Percentiles rank a stretch among this genome's conserved stretches.
Conservation (phyloP, 2,329 filamentous ascomycete species). For the Xylariaceae sp. region DNA sequence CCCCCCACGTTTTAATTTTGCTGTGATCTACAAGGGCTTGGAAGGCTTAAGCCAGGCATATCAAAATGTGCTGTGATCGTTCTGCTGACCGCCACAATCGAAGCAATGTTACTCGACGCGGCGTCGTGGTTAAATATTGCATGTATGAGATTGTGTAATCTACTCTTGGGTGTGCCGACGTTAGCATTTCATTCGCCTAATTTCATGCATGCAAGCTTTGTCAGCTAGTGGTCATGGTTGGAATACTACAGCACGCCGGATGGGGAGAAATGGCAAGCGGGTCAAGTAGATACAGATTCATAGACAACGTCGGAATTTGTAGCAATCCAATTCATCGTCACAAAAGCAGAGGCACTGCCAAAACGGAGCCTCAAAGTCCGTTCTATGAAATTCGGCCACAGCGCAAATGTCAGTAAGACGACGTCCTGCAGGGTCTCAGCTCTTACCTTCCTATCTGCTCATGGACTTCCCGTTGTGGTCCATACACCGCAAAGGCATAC, state of each 20-base stretch:
- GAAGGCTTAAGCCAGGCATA: no score
- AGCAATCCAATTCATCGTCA: background rate
- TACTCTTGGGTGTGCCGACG: slow-evolving; percentile 6
- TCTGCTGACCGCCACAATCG: slow-evolving; percentile 25
- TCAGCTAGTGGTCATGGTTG: slow-evolving; percentile 12
- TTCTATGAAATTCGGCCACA: background rate
- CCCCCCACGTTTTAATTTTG: no score
- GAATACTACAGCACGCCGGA: background rate
- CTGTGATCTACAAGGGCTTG: no score
- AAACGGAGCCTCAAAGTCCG: slow-evolving; percentile 20
- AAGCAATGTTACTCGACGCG: slow-evolving; percentile 24
- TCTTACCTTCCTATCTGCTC: background rate
- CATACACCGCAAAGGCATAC: background rate
- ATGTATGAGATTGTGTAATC: slow-evolving; percentile 2
- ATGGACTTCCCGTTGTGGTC: background rate
- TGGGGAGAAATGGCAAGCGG: slow-evolving; percentile 11
- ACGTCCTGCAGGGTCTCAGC: slow-evolving; percentile 4
- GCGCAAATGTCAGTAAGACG: background rate
- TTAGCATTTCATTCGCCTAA: slow-evolving; percentile 7
- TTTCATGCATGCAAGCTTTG: slow-evolving; percentile 13
- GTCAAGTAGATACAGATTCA: background rate
- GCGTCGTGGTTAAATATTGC: slow-evolving; percentile 13
- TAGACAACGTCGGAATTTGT: background rate
- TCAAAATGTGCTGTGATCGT: no score
- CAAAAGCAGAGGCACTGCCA: background rate